Evolutionary conservation across 2,329 filamentous ascomycete species (phyloP).

Genomic region (Ophiobolus disseminans): DNA sequence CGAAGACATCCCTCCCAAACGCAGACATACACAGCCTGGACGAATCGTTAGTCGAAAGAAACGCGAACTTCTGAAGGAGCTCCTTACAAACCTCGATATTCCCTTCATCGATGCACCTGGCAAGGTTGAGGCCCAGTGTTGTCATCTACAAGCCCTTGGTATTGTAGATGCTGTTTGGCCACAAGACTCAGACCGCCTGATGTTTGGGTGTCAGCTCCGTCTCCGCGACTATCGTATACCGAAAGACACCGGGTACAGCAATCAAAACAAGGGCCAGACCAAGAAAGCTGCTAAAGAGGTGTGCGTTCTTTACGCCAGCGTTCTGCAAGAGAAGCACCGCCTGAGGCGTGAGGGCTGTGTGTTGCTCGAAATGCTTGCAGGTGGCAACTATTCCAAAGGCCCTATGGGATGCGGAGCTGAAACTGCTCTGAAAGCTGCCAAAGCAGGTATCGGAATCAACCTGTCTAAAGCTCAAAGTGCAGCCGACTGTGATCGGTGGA

Average conservation of each 20-base stretch:
- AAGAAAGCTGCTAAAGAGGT: conserved; percentile 40
- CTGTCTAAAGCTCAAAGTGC: conserved; percentile 29
- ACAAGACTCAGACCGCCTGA: conserved; percentile 55
- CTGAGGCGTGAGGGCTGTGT: conserved; percentile 47
- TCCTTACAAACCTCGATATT: conserved; percentile 48
- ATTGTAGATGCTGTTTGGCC: conserved; percentile 58
- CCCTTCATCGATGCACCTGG: conserved; percentile 54
- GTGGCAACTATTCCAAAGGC: conserved; percentile 50
- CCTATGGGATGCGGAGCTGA: conserved; percentile 45
- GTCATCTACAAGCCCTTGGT: conserved; percentile 48
- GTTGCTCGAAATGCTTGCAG: conserved; percentile 49
- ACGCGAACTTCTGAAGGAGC: conserved; percentile 41
- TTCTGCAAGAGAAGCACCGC: conserved; percentile 32
- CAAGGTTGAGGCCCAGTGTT: conserved; percentile 58
- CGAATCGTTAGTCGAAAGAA: conserved; percentile 41
- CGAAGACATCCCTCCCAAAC: conserved; percentile 50
- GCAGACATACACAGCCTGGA: conserved; percentile 30
- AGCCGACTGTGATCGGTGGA: conserved; percentile 30
- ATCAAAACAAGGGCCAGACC: conserved; percentile 33
- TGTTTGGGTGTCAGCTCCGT: conserved; percentile 55
- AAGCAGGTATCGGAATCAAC: conserved; percentile 34
- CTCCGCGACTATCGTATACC: conserved; percentile 42
- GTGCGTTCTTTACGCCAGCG: conserved; percentile 35
- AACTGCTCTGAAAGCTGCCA: conserved; percentile 32
- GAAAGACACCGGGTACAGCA: conserved; percentile 21